Evolutionary conservation across 1,139 yeast species (phyloP), one percentile per base, ranked within the genome.

Genomic region (Magnusiomyces magnusii): DNA sequence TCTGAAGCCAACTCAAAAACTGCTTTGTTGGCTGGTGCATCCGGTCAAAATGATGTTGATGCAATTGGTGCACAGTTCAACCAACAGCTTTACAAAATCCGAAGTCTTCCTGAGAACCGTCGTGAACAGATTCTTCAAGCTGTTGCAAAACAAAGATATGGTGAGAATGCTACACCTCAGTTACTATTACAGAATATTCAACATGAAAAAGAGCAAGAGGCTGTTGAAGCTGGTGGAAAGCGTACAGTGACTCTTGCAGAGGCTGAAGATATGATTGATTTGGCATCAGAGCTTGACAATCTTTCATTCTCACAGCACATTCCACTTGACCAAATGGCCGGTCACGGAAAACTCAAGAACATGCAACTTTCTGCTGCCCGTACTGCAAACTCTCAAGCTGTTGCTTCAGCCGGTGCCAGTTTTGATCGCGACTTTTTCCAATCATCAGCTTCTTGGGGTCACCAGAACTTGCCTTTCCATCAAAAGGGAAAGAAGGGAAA

Each of bases 401-500:
- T 58, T 74, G 74, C 54, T 77, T 91, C 95, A 15, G 87, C 89
- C 1, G 79, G 89, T 64, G 84, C 81, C 64, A 93, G 88, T 65
- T 78, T 91, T 64, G 97, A 91, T 71, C 79, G 82, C 53, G 96
- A 90, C 64, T 92, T 92, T 68, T 92, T 92, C 77, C 79, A 80
- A 60, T 80, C 85, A 84, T 80, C 80, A 61, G 76, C 74, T 31
- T 83, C 86, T 2, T 78, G 79, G 63, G 96, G 95, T 2, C 82
- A 80, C 61, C 69, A 86, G 60, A 77, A 78, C 51, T 76, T 80
- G 28, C 96, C 97, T 10, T 89, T 89, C 79, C 96, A 91, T 70
- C 79, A 70, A 24, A 69, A 69, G 31, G 75, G 76, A 36, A 90
- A 89, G 78, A 89, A 88, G 73, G 95, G 88, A 71, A 39, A 39